Conservation (phyloP, 2,329 filamentous ascomycete species). For the Peltaster fructicola region DNA sequence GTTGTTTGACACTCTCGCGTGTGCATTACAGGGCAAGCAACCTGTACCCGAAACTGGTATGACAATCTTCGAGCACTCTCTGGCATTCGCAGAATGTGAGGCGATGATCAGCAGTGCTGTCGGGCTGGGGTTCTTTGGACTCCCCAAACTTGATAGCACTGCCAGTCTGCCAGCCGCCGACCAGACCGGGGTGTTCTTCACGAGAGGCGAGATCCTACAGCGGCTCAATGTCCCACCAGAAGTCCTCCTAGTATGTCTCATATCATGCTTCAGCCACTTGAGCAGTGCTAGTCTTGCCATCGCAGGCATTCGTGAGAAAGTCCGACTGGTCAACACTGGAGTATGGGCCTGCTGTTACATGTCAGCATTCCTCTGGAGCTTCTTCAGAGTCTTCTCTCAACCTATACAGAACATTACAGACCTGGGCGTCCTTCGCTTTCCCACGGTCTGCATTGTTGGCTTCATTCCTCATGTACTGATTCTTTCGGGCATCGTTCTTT, state of each 20-base stretch:
- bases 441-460: slow-evolving; percentile 84
- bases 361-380: slow-evolving; percentile 63
- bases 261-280: slow-evolving; percentile 80
- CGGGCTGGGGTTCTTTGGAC: slow-evolving; percentile 50
- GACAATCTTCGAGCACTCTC: slow-evolving; percentile 88
- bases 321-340: slow-evolving; percentile 69
- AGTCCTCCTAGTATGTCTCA: slow-evolving; percentile 65
- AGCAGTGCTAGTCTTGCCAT: slow-evolving; percentile 71
- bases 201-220: slow-evolving; percentile 40
- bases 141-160: slow-evolving; percentile 23
- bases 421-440: slow-evolving; percentile 62
- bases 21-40: slow-evolving; percentile 67
- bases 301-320: slow-evolving; percentile 59
- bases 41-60: slow-evolving; percentile 79
- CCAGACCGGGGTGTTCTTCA: slow-evolving; percentile 11
- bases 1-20: slow-evolving; percentile 75
- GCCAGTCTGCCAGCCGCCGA: slow-evolving; percentile 8
- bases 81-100: slow-evolving; percentile 92
- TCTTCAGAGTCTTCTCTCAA: slow-evolving; percentile 28
- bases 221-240: slow-evolving; percentile 80
- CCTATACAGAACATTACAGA: slow-evolving; percentile 41
- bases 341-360: slow-evolving; percentile 88
- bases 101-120: slow-evolving; percentile 68
- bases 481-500: slow-evolving; percentile 57
- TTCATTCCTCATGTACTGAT: slow-evolving; percentile 92